phyloP scores from a whole-genome alignment of 257 asterid genomes.

The Lavandula angustifolia region DNA sequence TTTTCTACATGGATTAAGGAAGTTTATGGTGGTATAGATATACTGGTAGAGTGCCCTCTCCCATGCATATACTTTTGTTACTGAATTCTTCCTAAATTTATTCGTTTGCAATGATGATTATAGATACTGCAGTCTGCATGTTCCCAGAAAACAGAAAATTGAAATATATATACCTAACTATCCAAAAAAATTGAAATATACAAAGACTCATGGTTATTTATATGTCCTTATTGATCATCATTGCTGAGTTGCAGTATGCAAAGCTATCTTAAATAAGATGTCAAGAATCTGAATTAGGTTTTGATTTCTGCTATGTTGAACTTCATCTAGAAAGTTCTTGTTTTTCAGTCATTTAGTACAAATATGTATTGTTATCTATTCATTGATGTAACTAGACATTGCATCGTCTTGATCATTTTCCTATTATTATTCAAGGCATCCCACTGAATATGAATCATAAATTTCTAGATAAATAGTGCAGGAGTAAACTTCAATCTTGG shows the following conservation, averaged over 20 bases:
- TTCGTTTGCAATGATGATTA: slow-evolving; percentile 5
- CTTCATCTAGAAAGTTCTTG: neutral
- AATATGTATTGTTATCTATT: slow-evolving; percentile 12
- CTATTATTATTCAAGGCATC: neutral
- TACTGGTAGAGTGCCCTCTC: slow-evolving; percentile 53
- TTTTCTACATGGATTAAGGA: slow-evolving; percentile 64
- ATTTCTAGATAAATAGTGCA: slow-evolving; percentile 79
- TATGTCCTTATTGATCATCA: neutral
- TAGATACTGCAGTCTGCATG: slow-evolving; percentile 8
- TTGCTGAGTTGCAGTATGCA: neutral
- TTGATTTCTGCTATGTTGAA: neutral
- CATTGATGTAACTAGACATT: neutral
- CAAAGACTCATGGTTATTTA: neutral
- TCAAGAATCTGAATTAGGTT: slow-evolving; percentile 1
- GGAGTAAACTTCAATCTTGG: slow-evolving; percentile 82
- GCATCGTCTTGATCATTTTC: slow-evolving; percentile 10
- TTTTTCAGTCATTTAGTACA: slow-evolving; percentile 10
- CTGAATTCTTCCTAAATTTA: slow-evolving; percentile 1
- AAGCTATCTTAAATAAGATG: slow-evolving; percentile 3
- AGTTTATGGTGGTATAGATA: slow-evolving; percentile 72
- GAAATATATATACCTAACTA: neutral
- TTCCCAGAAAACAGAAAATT: slow-evolving; percentile 2
- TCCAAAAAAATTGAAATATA: too few species aligned
- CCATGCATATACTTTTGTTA: slow-evolving; percentile 1
- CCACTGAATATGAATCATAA: slow-evolving; percentile 21